phyloP scores from a whole-genome alignment of 441 rosid genomes.

The Brassica balearica region DNA sequence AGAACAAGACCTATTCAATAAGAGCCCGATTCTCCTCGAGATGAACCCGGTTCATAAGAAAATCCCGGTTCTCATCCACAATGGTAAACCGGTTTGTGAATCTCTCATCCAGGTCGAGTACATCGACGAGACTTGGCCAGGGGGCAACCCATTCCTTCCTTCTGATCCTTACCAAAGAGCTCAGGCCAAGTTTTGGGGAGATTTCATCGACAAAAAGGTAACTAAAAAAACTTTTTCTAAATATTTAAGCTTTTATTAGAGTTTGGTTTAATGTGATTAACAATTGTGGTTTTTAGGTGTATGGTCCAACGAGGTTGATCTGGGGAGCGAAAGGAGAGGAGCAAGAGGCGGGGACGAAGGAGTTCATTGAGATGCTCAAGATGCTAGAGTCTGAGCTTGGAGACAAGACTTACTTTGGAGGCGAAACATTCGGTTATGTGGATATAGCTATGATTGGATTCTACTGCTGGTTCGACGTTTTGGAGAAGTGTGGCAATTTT shows the following conservation, averaged over 20 bases:
- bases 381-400: slow-evolving; percentile 38
- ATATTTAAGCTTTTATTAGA: no score
- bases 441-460: background rate
- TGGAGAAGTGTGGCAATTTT: background rate
- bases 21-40: slow-evolving; percentile 1
- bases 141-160: background rate
- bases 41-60: slow-evolving; percentile 7
- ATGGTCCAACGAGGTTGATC: slow-evolving; percentile 31
- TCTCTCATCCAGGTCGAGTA: slow-evolving; percentile 12
- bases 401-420: slow-evolving; percentile 33
- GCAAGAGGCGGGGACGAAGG: slow-evolving; percentile 28
- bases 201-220: slow-evolving; percentile 9
- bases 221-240: no score
- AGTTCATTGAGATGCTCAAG: slow-evolving; percentile 27
- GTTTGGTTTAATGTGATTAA: background rate
- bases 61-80: slow-evolving; percentile 14
- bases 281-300: slow-evolving; percentile 19
- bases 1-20: background rate
- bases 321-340: slow-evolving; percentile 38
- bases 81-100: slow-evolving; percentile 11
- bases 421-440: slow-evolving; percentile 6
- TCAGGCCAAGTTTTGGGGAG: slow-evolving; percentile 2
- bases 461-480: background rate
- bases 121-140: slow-evolving; percentile 7
- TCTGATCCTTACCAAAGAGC: slow-evolving; percentile 21